These are phyloP conservation scores for Solanum hybrid DNA, from an alignment of 305 asterid species.

Conservation along the genomic window DNA sequence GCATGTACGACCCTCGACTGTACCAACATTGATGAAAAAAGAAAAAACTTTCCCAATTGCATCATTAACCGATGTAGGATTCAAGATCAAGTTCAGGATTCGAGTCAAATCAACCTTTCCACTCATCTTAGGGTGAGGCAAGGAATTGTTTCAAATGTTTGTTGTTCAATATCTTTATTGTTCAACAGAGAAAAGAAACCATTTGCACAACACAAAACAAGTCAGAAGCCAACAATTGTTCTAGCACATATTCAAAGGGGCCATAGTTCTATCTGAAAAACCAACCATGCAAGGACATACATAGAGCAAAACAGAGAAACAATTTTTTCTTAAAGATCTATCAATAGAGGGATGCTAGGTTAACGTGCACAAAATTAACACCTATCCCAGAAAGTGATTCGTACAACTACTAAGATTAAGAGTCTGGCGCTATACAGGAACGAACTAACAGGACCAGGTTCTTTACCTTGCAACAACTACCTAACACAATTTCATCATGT, in stretches of 20 bases:
- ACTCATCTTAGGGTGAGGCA: not conserved
- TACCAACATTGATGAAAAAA: not conserved
- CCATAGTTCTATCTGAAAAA: too few relatives aligned
- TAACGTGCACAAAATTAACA: too few relatives aligned
- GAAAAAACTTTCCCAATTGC: not conserved
- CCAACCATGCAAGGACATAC: too few relatives aligned
- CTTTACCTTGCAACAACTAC: not conserved
- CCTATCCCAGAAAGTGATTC: not conserved
- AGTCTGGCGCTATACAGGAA: not conserved
- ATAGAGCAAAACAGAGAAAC: too few relatives aligned
- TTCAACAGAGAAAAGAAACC: too few relatives aligned
- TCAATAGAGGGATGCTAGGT: too few relatives aligned
- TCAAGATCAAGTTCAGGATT: not conserved
- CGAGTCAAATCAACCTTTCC: not conserved
- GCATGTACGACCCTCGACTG: not conserved
- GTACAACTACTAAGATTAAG: not conserved
- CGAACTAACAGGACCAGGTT: not conserved
- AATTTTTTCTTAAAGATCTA: too few relatives aligned
- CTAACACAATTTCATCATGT: not conserved
- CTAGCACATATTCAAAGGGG: too few relatives aligned
- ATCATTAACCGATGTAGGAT: not conserved
- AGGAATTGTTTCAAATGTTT: not conserved
- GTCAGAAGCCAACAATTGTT: too few relatives aligned
- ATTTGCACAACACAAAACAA: too few relatives aligned
- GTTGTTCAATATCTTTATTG: not conserved